Base-by-base conservation (phyloP, 2,329 filamentous ascomycete species). In the Neofusicoccum laricinum region DNA sequence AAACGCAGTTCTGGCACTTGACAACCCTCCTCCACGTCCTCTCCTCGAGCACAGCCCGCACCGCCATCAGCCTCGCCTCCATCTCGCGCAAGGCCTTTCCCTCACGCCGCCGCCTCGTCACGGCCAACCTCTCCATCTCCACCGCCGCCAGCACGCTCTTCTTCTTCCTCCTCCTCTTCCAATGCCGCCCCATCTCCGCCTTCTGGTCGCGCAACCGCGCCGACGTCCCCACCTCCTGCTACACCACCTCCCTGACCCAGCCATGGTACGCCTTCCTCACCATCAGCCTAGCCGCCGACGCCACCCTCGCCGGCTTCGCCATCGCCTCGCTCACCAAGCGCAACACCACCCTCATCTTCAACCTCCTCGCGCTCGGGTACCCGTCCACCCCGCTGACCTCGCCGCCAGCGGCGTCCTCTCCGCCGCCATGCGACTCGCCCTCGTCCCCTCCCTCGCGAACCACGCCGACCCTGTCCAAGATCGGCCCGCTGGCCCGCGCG, bases 111-210 rank as follows among this genome's bases (percentile, higher is more conserved):
- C 45, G 34, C 12, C 32, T 63, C 21, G 46, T 63, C 15, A 25
- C 40, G 4, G 38, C 19, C 25, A 46, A 40, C 10, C 25, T 63
- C 15, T 43, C 45, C 46, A 32, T 25, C 10, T 15, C 2, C 4
- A 2, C 46, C 4, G 3, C 25, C 25, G 19, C 17, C 38, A 19
- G 12, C 25, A 34, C 36, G 14, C 40, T 46, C 51, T 49, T 58
- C 43, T 59, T 57, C 51, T 58, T 64, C 34, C 19, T 57, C 43
- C 17, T 64, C 14, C 43, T 64, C 32, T 49, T 58, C 51, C 62
- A 64, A 41, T 64, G 62, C 34, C n/a, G 1, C 10, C 51, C 62
- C 8, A 41, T 64, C 41, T 30, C 62, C 7, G 34, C 21, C 30
- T 58, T 40, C 41, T 64, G 62, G 62, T 58, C 62, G 12, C 43